These are phyloP conservation scores for Cladophialophora bantiana DNA, from an alignment of 2,329 filamentous ascomycete species.

Conservation along the genomic window DNA sequence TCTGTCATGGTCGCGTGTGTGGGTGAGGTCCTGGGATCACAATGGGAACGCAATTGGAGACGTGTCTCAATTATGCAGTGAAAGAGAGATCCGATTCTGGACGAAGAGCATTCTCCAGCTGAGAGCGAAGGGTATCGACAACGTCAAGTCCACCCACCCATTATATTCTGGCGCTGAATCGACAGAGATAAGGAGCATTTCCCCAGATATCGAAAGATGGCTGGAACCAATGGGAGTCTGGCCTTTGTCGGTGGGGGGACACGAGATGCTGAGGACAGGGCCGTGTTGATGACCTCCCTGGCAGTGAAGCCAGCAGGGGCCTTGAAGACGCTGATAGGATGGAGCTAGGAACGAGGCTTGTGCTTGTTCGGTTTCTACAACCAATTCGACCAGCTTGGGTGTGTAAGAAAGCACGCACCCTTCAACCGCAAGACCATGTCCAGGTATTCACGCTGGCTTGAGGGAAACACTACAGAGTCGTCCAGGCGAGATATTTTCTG, in stretches of 20 bases:
- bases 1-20: neutral
- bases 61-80: neutral
- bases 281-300: neutral
- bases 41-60: neutral
- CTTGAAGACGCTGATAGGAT: neutral
- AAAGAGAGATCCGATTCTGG: neutral
- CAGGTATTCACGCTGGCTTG: too few species aligned
- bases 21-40: neutral
- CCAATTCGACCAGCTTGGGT: too few species aligned
- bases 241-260: neutral
- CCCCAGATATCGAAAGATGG: neutral
- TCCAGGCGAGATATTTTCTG: too few species aligned
- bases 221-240: neutral
- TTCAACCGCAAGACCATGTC: too few species aligned
- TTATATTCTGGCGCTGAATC: neutral
- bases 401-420: too few species aligned
- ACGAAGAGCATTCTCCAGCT: neutral
- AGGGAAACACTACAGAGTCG: too few species aligned
- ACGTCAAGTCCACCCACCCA: neutral
- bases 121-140: neutral
- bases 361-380: too few species aligned
- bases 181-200: neutral
- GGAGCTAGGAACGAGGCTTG: too few species aligned
- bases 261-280: neutral
- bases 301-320: neutral